Evolutionary conservation across 345 rosid species (phyloP).

Genomic region (Gossypium ekmanianum): DNA sequence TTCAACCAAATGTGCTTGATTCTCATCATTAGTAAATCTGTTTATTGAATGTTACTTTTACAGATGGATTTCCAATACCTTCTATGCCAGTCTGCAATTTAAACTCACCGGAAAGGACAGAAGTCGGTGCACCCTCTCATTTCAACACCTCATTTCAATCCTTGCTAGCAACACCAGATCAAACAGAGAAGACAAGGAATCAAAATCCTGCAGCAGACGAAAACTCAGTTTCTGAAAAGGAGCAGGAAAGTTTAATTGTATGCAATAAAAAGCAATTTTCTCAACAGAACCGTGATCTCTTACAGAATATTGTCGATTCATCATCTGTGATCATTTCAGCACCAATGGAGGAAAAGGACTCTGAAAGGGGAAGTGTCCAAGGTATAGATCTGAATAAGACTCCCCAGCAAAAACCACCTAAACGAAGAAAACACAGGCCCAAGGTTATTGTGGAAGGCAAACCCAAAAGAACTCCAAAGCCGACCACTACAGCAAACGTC

Average conservation of each 20-base stretch:
- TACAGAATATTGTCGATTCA: slow-evolving; percentile 42
- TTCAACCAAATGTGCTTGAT: not conserved
- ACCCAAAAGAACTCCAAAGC: slow-evolving; percentile 42
- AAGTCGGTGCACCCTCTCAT: slow-evolving; percentile 31
- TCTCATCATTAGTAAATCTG: not conserved
- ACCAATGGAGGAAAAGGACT: slow-evolving; percentile 31
- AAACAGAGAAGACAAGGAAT: slow-evolving; percentile 21
- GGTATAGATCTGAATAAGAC: slow-evolving; percentile 66
- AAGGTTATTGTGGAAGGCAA: slow-evolving; percentile 67
- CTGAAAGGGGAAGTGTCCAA: slow-evolving; percentile 23
- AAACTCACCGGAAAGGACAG: slow-evolving; percentile 46
- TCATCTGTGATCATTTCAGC: slow-evolving; percentile 35
- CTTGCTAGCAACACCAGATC: slow-evolving; percentile 35
- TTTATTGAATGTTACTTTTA: slow-evolving; percentile 17
- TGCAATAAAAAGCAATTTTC: slow-evolving; percentile 23
- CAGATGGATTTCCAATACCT: slow-evolving; percentile 53
- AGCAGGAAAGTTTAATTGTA: slow-evolving; percentile 22
- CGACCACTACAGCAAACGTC: slow-evolving; percentile 32
- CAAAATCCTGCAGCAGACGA: slow-evolving; percentile 16
- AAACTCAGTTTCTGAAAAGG: slow-evolving; percentile 27
- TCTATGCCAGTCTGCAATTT: slow-evolving; percentile 35
- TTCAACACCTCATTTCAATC: slow-evolving; percentile 29
- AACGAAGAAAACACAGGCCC: slow-evolving; percentile 76
- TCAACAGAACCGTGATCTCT: slow-evolving; percentile 28
- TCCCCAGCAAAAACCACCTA: slow-evolving; percentile 60